phyloP scores from a whole-genome alignment of 2,329 filamentous ascomycete species.

The Amylocarpus encephaloides region DNA sequence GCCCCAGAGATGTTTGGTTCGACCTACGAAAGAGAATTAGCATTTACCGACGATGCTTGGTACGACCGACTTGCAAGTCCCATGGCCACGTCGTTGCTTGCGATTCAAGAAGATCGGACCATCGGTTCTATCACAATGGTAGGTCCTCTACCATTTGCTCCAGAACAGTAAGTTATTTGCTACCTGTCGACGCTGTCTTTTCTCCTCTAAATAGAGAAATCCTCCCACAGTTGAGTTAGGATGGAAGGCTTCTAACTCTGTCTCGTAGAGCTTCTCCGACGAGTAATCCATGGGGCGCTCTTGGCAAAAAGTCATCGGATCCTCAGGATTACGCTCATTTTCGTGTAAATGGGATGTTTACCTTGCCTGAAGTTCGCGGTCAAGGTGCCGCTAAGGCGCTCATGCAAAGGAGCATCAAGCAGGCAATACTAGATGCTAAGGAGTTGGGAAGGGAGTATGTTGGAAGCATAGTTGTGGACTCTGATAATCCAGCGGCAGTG shows the following conservation, averaged over 20 bases:
- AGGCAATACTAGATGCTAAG: conserved; percentile 24
- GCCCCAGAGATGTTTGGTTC: conserved; percentile 35
- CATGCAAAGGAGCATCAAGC: conserved; percentile 27
- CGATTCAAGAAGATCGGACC: conserved; percentile 26
- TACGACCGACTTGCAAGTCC: conserved; percentile 34
- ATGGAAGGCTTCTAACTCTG: neutral
- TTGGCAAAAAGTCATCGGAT: neutral
- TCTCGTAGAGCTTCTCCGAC: conserved; percentile 1
- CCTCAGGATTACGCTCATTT: conserved; percentile 22
- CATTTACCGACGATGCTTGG: conserved; percentile 34
- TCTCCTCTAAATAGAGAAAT: neutral
- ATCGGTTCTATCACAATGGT: conserved; percentile 31
- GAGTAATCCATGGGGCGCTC: conserved; percentile 18
- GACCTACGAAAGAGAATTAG: conserved; percentile 33
- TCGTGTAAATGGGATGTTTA: conserved; percentile 36
- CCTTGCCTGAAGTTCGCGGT: conserved; percentile 33
- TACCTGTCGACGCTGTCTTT: neutral
- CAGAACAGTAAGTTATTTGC: conserved; percentile 9
- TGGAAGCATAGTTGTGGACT: conserved; percentile 33
- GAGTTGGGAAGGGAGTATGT: conserved; percentile 20
- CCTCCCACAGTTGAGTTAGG: neutral
- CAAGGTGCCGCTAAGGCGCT: conserved; percentile 33
- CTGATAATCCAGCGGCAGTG: conserved; percentile 31
- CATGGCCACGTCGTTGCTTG: conserved; percentile 32
- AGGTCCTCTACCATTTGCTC: conserved; percentile 27